Percentiles rank a stretch among this genome's conserved stretches.
These are phyloP conservation scores for Cercospora sesami DNA, from an alignment of 2,329 filamentous ascomycete species.

Conservation along the genomic window DNA sequence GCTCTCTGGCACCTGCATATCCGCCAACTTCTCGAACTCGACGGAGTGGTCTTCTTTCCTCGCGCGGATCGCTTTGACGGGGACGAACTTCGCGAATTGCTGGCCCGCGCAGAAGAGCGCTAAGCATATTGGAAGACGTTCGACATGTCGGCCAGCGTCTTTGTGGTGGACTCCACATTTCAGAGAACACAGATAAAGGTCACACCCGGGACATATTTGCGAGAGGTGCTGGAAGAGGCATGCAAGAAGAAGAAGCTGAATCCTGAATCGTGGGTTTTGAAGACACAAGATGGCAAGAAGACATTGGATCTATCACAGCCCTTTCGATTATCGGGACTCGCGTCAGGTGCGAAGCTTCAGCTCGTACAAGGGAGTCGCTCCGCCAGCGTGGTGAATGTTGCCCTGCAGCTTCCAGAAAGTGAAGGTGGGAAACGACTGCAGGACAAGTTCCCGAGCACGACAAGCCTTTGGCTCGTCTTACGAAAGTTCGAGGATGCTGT, in stretches of 20 bases:
- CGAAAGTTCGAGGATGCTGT: slow-evolving; percentile 83
- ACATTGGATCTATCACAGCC: slow-evolving; percentile 80
- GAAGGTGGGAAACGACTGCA: slow-evolving; percentile 69
- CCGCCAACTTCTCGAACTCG: background rate
- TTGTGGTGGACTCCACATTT: slow-evolving; percentile 79
- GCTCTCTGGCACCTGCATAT: background rate
- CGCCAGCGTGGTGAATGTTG: slow-evolving; percentile 80
- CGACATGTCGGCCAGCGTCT: slow-evolving; percentile 76
- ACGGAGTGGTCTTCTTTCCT: background rate
- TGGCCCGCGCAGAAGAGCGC: background rate
- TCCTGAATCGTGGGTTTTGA: slow-evolving; percentile 74
- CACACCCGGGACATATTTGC: slow-evolving; percentile 74
- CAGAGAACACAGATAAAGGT: slow-evolving; percentile 81
- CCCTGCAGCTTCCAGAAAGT: slow-evolving; percentile 76
- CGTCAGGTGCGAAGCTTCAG: slow-evolving; percentile 85
- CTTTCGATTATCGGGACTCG: slow-evolving; percentile 78
- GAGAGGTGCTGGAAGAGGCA: slow-evolving; percentile 83
- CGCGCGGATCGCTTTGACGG: background rate
- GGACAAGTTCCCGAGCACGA: slow-evolving; percentile 84
- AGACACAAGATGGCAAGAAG: slow-evolving; percentile 80
- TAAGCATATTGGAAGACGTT: background rate
- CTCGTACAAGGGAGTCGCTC: slow-evolving; percentile 85
- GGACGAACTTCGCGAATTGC: background rate
- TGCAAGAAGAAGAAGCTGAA: slow-evolving; percentile 77
- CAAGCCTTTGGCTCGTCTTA: slow-evolving; percentile 84